These are phyloP conservation scores for Salix arbutifolia DNA, from an alignment of 345 rosid species.

Conservation along the genomic window DNA sequence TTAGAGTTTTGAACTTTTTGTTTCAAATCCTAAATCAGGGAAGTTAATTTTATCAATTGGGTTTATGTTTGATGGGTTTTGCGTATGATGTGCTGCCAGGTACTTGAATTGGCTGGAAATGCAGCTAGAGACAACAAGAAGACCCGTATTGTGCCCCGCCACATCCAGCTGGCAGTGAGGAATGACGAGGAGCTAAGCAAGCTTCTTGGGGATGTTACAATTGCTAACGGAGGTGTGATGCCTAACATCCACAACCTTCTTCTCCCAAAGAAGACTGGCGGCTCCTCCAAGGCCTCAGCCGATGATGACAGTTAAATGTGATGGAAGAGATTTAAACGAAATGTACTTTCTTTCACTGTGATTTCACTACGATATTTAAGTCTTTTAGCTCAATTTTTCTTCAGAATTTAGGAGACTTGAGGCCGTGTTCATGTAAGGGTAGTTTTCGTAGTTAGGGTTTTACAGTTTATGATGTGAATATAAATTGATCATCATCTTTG, in stretches of 20 bases:
- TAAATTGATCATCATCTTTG: neutral
- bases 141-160: conserved; percentile 85
- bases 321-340: neutral
- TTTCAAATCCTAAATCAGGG: neutral
- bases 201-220: conserved; percentile 88
- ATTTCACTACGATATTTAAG: neutral
- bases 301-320: conserved; percentile 51
- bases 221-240: conserved; percentile 96
- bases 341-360: neutral
- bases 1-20: neutral
- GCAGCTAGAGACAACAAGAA: conserved; percentile 94
- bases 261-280: conserved; percentile 78
- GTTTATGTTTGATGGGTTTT: neutral
- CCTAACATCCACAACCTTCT: conserved; percentile 95
- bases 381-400: neutral
- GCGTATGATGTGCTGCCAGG: conserved; percentile 24
- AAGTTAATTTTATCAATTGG: neutral
- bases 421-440: neutral
- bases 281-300: conserved; percentile 56
- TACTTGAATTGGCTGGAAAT: conserved; percentile 85
- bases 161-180: conserved; percentile 82
- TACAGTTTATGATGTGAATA: conserved; percentile 13
- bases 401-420: neutral
- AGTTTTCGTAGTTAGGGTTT: neutral
- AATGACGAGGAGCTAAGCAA: conserved; percentile 96